A percentile compares a stretch with the other conserved stretches of the same genome.
Conservation (phyloP, 2,329 filamentous ascomycete species). For the Colletotrichum caudatum region DNA sequence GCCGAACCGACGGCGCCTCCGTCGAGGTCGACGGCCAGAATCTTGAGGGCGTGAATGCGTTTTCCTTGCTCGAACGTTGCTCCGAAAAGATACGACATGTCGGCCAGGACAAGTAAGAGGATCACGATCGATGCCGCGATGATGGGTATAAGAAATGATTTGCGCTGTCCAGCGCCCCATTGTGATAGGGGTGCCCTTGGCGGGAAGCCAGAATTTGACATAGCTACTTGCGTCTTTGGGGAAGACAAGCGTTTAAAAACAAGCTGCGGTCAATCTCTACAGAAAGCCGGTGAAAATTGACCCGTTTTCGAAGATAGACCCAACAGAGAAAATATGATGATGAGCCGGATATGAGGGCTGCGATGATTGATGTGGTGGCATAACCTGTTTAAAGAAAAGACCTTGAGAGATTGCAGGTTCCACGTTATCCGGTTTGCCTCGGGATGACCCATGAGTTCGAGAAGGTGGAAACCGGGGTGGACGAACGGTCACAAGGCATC, state of each 20-base stretch:
- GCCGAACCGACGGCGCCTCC: slow-evolving; percentile 50
- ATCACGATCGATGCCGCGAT: slow-evolving; percentile 26
- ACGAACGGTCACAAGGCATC: neutral
- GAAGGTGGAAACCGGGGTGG: slow-evolving; percentile 19
- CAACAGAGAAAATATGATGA: neutral
- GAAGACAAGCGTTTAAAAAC: neutral
- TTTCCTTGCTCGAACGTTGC: slow-evolving; percentile 45
- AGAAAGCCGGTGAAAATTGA: no score
- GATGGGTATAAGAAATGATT: slow-evolving; percentile 17
- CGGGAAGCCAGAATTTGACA: slow-evolving; percentile 14
- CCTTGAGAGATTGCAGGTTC: neutral
- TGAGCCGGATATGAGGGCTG: neutral
- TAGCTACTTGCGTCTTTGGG: neutral
- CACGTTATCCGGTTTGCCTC: neutral
- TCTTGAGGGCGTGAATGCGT: slow-evolving; percentile 46
- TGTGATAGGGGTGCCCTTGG: slow-evolving; percentile 23
- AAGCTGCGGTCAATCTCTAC: neutral
- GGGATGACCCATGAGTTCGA: neutral
- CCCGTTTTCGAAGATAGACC: neutral
- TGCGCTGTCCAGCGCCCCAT: slow-evolving; percentile 20
- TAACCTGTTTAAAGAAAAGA: slow-evolving; percentile 3
- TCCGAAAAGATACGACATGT: slow-evolving; percentile 51
- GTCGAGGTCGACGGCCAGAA: slow-evolving; percentile 50
- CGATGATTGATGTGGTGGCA: neutral
- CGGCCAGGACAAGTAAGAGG: slow-evolving; percentile 23